Base-by-base conservation (phyloP, 2,329 filamentous ascomycete species). In the Colletotrichum eleusines region DNA sequence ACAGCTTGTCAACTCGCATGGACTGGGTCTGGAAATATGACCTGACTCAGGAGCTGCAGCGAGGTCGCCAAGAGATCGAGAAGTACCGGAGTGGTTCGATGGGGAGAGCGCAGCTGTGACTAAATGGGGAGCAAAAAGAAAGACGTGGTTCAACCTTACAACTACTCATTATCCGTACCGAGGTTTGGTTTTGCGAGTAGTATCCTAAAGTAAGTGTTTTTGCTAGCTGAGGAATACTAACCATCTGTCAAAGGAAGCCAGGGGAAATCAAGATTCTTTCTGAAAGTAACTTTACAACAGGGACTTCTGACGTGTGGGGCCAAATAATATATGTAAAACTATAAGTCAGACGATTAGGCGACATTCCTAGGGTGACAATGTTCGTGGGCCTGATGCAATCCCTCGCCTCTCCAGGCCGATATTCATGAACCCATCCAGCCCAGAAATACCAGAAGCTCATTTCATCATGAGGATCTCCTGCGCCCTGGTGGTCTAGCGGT, bases 11-110 rank as follows among this genome's bases (percentile, higher is more conserved):
- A 1, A 63, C 64, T 14, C 68, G 58, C 5, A 71, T 71, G 68
- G 53, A 71, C 2, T 71, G 68, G 68, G 38, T 71, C 16, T 71
- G 68, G 68, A 62, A 71, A 28, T 63, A 71, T 6, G 68, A 71
- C 28, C 31, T 71, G 46, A 63, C 58, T 0, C 44, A 71, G 16
- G 68, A 71, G 46, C 11, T 71, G 20, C 58, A 71, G 31, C 44
- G 44, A 61, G 59, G 59, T 14, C 42, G 42, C 12, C 23, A 9
- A 23, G 68, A 71, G 38, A 5, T 71, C 2, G 64, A 59, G 31
- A 63, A 58, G 44, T 59, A 46, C 20, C 55, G 31, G 35, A 26
- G 20, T 14, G 28, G 50, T 5, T 5, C 44, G 31, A 38, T 54
- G 8, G 54, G 35, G 2, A 68, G 60, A 31, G 53, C 68, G 11